Conservation (phyloP, 108 stramenopile genomes). For the Cyclotella kingstonii region DNA sequence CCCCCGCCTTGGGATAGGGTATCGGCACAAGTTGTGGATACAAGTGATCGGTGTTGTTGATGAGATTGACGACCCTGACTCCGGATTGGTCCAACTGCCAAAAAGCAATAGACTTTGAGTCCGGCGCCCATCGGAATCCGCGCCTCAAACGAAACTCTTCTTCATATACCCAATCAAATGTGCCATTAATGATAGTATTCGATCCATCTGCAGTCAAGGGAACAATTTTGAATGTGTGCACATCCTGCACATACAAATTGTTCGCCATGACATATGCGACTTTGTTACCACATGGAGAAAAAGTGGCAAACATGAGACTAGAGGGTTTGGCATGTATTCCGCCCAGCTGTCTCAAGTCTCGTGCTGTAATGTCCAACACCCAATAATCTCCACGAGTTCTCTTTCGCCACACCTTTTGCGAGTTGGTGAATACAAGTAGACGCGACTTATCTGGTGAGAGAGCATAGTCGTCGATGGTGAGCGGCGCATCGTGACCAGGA, state of each 20-base stretch:
- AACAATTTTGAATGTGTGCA: slow-evolving; percentile 38
- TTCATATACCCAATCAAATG: slow-evolving; percentile 46
- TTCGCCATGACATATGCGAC: slow-evolving; percentile 34
- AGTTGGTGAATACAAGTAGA: slow-evolving; percentile 33
- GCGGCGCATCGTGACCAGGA: slow-evolving; percentile 31
- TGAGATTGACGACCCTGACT: slow-evolving; percentile 40
- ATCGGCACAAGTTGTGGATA: slow-evolving; percentile 40
- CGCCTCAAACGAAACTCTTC: slow-evolving; percentile 41
- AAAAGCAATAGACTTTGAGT: slow-evolving; percentile 38
- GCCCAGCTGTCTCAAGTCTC: slow-evolving; percentile 36
- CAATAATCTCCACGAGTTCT: slow-evolving; percentile 44
- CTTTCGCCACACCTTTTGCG: slow-evolving; percentile 41
- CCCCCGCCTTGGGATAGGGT: slow-evolving; percentile 45
- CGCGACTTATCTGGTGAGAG: slow-evolving; percentile 31
- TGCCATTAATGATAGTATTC: slow-evolving; percentile 27
- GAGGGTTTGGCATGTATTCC: slow-evolving; percentile 33
- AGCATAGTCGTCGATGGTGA: slow-evolving; percentile 35
- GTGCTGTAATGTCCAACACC: slow-evolving; percentile 42
- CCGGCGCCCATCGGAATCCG: slow-evolving; percentile 36
- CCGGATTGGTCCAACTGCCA: slow-evolving; percentile 42
- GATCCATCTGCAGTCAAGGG: slow-evolving; percentile 32
- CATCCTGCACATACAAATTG: slow-evolving; percentile 42
- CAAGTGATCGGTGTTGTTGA: slow-evolving; percentile 45
- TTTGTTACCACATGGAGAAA: slow-evolving; percentile 38
- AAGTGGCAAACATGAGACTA: slow-evolving; percentile 43